Evolutionary conservation across 2,329 filamentous ascomycete species (phyloP).

Genomic region (Trichoderma sp.): DNA sequence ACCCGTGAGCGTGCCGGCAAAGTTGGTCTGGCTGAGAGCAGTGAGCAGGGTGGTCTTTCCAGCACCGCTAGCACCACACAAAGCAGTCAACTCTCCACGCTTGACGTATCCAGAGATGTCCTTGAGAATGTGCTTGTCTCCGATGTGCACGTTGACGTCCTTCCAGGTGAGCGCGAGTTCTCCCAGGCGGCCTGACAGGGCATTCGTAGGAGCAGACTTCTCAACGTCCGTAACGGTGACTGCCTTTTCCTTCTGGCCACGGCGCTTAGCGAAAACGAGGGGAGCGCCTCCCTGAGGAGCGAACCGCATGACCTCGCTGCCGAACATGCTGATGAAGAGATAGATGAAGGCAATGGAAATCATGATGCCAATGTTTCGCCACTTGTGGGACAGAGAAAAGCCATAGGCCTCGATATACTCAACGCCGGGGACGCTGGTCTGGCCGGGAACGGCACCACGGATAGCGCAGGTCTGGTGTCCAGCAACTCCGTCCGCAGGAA

Average conservation of each 20-base stretch:
- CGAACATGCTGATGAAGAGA: conserved; percentile 68
- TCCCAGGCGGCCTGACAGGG: too few species aligned
- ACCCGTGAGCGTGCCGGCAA: conserved; percentile 75
- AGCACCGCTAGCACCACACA: conserved; percentile 82
- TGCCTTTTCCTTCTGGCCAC: background rate
- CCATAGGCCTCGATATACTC: conserved; percentile 52
- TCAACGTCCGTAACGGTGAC: conserved; percentile 41
- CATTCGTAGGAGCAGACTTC: conserved; percentile 45
- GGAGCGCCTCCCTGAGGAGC: conserved; percentile 35
- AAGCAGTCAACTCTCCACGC: conserved; percentile 73
- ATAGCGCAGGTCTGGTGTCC: conserved; percentile 56
- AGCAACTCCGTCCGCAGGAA: conserved; percentile 30
- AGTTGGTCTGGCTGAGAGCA: conserved; percentile 77
- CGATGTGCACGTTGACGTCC: conserved; percentile 63
- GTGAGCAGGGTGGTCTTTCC: conserved; percentile 86
- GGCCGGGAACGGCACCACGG: conserved; percentile 54
- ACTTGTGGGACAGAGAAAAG: conserved; percentile 58
- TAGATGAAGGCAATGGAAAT: conserved; percentile 70
- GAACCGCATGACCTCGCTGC: conserved; percentile 68
- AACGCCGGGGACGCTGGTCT: conserved; percentile 56
- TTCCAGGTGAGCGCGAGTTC: conserved; percentile 66
- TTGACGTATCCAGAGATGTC: conserved; percentile 84
- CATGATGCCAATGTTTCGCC: conserved; percentile 64
- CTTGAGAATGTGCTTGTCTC: too few species aligned
- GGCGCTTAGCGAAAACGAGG: background rate